A percentile compares a stretch with the other conserved stretches of the same genome.
Evolutionary conservation across 2,329 filamentous ascomycete genomes (phyloP).

Genomic region (Magnaporthiopsis incrustans): DNA sequence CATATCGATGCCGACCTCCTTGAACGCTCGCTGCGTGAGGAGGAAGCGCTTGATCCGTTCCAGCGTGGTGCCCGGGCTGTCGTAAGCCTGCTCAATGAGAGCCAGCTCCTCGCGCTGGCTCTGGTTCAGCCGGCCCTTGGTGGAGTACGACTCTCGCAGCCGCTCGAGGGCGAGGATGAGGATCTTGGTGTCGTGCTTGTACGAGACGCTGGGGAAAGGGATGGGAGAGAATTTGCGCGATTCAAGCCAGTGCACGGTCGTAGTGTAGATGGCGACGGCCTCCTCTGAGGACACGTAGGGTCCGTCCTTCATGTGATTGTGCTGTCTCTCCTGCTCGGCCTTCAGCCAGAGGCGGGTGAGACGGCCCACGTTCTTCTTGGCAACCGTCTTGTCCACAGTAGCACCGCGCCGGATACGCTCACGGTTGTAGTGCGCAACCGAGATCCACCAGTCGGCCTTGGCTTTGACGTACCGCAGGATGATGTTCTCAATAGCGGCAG

Average conservation of each 20-base stretch:
- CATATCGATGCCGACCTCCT: slow-evolving; percentile 99
- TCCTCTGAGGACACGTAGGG: slow-evolving; percentile 98
- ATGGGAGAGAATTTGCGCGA: slow-evolving; percentile 98
- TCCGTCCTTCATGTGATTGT: slow-evolving; percentile 99
- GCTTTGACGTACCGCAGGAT: slow-evolving; percentile 98
- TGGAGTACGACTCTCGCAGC: slow-evolving; percentile 90
- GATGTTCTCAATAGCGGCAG: slow-evolving; percentile 96
- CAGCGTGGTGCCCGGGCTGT: slow-evolving; percentile 90
- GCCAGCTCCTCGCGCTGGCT: slow-evolving; percentile 95
- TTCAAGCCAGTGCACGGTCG: slow-evolving; percentile 97
- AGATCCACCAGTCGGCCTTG: slow-evolving; percentile 99
- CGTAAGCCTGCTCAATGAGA: slow-evolving; percentile 95
- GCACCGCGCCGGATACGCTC: slow-evolving; percentile 94
- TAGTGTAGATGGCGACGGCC: slow-evolving; percentile 97
- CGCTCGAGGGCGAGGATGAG: slow-evolving; percentile 91
- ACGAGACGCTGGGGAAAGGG: slow-evolving; percentile 96
- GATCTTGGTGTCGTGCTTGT: slow-evolving; percentile 99
- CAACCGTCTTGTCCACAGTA: slow-evolving; percentile 97
- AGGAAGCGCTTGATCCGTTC: slow-evolving; percentile 97
- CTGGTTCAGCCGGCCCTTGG: slow-evolving; percentile 93
- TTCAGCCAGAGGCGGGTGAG: slow-evolving; percentile 95
- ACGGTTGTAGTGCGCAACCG: slow-evolving; percentile 96
- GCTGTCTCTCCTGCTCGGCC: slow-evolving; percentile 94
- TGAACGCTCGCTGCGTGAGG: slow-evolving; percentile 94
- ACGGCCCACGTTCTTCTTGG: slow-evolving; percentile 96